phyloP scores from a whole-genome alignment of 345 rosid genomes.

The Eucalyptus pauciflora region DNA sequence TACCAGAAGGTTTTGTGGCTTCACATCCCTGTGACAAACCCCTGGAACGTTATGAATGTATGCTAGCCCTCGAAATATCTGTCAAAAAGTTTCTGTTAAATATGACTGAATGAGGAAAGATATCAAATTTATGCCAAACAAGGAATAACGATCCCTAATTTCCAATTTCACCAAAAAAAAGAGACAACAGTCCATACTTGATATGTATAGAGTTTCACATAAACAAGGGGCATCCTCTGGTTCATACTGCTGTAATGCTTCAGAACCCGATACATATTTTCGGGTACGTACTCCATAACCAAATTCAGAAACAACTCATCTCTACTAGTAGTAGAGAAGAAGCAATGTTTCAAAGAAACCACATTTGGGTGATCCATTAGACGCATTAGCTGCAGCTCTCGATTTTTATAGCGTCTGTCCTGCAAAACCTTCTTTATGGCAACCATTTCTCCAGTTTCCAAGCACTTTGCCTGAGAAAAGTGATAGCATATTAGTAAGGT shows the following conservation, averaged over 20 bases:
- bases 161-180: neutral
- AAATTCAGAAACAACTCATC: constrained; percentile 48
- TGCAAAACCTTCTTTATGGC: constrained; percentile 55
- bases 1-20: constrained; percentile 96
- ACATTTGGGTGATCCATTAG: constrained; percentile 54
- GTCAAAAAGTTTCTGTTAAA: constrained; percentile 2
- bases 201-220: constrained; percentile 52
- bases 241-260: constrained; percentile 38
- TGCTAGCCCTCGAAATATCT: constrained; percentile 80
- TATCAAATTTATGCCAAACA: neutral
- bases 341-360: constrained; percentile 40
- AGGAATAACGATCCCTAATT: neutral
- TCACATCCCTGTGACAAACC: constrained; percentile 87
- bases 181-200: constrained; percentile 16
- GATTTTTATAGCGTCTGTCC: constrained; percentile 50
- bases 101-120: neutral
- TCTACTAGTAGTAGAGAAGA: constrained; percentile 48
- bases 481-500: neutral
- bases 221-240: constrained; percentile 48
- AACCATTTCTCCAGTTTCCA: constrained; percentile 51
- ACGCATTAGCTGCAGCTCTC: constrained; percentile 56
- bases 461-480: constrained; percentile 35
- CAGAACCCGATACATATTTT: constrained; percentile 38
- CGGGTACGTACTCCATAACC: constrained; percentile 52
- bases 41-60: constrained; percentile 77